These are phyloP conservation scores for Nannochloris sp. DNA, from an alignment of 139 green algal genomes.

Conservation along the genomic window DNA sequence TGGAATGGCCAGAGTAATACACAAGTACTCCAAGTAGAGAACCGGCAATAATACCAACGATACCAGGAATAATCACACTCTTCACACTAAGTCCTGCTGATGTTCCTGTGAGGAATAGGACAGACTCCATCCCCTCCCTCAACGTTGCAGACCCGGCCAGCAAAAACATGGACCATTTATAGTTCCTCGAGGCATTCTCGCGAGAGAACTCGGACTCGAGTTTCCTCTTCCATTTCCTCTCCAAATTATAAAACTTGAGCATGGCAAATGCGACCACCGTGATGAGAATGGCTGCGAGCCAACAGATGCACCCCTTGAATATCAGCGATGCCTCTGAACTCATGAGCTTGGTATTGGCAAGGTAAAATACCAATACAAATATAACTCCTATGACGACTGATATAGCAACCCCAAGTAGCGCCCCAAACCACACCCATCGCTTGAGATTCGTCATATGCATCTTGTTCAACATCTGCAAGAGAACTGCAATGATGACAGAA, in stretches of 20 bases:
- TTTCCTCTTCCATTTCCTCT: conserved; percentile 44
- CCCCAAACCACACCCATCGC: conserved; percentile 36
- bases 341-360: conserved; percentile 31
- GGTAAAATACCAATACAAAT: conserved; percentile 43
- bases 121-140: conserved; percentile 41
- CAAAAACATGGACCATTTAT: conserved; percentile 32
- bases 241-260: conserved; percentile 46
- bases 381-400: conserved; percentile 32
- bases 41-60: conserved; percentile 38
- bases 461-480: conserved; percentile 40
- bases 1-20: conserved; percentile 38
- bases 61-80: conserved; percentile 30
- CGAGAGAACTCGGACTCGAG: conserved; percentile 8
- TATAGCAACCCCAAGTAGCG: conserved; percentile 24
- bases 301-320: conserved; percentile 32
- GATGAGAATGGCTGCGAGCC: conserved; percentile 36
- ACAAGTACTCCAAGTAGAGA: conserved; percentile 24
- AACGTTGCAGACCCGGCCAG: conserved; percentile 35
- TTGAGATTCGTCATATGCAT: conserved; percentile 31
- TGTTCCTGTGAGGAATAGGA: conserved; percentile 44
- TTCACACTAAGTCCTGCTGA: conserved; percentile 16
- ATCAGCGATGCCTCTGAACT: conserved; percentile 20
- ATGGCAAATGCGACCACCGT: conserved; percentile 41
- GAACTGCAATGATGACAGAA: conserved; percentile 33
- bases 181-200: background rate